A percentile compares a stretch with the other conserved stretches of the same genome.
Evolutionary conservation across 2,329 filamentous ascomycete species (phyloP).

Genomic region (Cordyceps tenuipes): DNA sequence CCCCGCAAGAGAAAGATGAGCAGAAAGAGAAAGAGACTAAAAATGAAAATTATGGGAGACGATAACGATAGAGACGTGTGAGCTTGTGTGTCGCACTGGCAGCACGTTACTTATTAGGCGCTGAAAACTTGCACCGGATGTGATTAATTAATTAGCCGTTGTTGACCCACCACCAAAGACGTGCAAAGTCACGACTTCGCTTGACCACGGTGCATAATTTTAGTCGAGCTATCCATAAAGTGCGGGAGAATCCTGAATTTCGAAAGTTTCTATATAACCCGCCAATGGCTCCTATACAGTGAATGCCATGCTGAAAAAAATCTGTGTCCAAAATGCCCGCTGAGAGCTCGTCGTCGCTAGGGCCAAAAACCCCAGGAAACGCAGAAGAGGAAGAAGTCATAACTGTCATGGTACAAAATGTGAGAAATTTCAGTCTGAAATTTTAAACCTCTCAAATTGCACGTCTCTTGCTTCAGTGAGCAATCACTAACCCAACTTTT

Average conservation of each 20-base stretch:
- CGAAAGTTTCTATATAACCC: conserved; percentile 1
- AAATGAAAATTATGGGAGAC: background rate
- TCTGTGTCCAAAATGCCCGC: conserved; percentile 10
- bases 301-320: conserved; percentile 4
- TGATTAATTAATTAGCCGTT: conserved; percentile 6
- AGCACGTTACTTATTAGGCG: background rate
- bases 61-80: no score
- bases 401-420: conserved; percentile 6
- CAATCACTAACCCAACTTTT: background rate
- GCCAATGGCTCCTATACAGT: background rate
- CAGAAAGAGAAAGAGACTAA: no score
- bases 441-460: background rate
- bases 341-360: background rate
- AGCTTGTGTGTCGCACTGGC: background rate
- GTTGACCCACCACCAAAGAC: conserved; percentile 13
- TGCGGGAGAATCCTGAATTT: conserved; percentile 1
- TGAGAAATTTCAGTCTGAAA: background rate
- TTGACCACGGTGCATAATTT: background rate
- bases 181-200: conserved; percentile 14
- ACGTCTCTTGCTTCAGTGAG: background rate
- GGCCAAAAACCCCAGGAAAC: background rate
- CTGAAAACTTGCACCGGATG: conserved; percentile 1
- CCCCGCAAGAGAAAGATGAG: background rate
- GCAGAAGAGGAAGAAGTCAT: conserved; percentile 10
- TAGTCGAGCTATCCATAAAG: background rate